Base-by-base conservation (phyloP, 768 basidiomycete genomes). In the Boletus rubescentipes region DNA sequence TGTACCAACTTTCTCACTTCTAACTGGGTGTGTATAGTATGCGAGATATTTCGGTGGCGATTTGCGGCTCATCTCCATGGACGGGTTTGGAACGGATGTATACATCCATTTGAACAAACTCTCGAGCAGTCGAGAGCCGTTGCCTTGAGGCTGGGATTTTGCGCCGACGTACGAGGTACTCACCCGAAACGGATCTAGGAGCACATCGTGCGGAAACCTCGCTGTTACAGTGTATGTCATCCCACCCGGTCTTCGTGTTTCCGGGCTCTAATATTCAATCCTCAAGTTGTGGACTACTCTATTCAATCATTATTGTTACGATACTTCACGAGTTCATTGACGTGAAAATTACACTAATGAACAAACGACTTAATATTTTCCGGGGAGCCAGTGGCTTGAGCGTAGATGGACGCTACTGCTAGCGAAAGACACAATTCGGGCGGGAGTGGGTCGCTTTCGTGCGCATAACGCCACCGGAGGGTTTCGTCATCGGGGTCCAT, bases 41-140 rank as follows among this genome's bases (percentile, higher is more conserved):
- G 94, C 95, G 0, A 77, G 96, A 44, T 99, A 97, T 68, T 97
- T 98, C 64, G 96, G 93, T 0, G 91, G 93, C 0, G 95, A 98
- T 70, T 74, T 99, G 29, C 79, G 91, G 16, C 72, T 99, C 51
- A 99, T 99, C 58, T 89, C 93, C 39, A 98, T 99, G 95, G 97
- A 99, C 58, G 96, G 97, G n/a, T 93, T 90, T 65, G 93, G 93
- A 10, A 93, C 91, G 34, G 93, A 96, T 66, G 90, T 94, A 3
- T 96, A 95, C 67, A 93, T 96, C 58, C 93, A 95, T 68, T 74
- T 94, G 48, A 94, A 94, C 67, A 79, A 87, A 43, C 78, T 94
- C 15, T 91, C 89, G 10, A 91, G 64, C n/a, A 65, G 65, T 51
- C 64, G 54, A 42, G 64, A 65, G 26, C 64, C 64, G 14, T 46